Evolutionary conservation across 176 grass and related monocot genomes (phyloP), one percentile per base, ranked within the genome.

Genomic region (Pontederia crassipes): DNA sequence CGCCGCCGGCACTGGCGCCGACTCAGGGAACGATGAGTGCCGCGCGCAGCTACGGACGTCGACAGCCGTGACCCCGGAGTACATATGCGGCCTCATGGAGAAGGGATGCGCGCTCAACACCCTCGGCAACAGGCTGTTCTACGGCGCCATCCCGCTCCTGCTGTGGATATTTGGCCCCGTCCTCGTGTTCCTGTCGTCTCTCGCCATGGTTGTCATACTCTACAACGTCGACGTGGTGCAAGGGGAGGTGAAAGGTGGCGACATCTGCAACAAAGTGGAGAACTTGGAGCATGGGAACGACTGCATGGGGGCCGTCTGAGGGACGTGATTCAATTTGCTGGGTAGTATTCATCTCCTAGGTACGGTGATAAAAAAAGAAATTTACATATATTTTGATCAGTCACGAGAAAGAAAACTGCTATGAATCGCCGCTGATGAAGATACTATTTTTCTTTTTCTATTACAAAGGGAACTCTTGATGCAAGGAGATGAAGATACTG

Each of bases 111-210:
- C 74, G 0, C 87, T 98, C 57, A 98, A 81, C 79, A 73, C 83
- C 51, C 49, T 81, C 4, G 93, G 93, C 11, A 92, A 98, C 84
- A 20, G 93, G 15, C 70, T 98, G 11, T 92, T 98, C 81, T 98
- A 85, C 70, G 80, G 83, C 0, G 87, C 83, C 0, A 80, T 97
- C 6, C 92, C 92, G 0, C 62, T 97, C 11, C 68, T 97, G 11
- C 66, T 91, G 2, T 97, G 92, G 92, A 91, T 97, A 58, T 88
- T 97, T n/a, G 92, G 92, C 12, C 92, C 92, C 10, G 63, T 97
- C 50, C 68, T 90, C 9, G 87, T 85, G 4, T 82, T 98, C 56
- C 55, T 97, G 2, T 88, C 81, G 13, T 62, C 93, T 9, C 1
- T 71, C 26, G 62, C 82, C 73, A 81, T 92, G 81, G 12, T 97